Evolutionary conservation across 2,329 filamentous ascomycete species (phyloP).

Genomic region (Fusarium nygamai): DNA sequence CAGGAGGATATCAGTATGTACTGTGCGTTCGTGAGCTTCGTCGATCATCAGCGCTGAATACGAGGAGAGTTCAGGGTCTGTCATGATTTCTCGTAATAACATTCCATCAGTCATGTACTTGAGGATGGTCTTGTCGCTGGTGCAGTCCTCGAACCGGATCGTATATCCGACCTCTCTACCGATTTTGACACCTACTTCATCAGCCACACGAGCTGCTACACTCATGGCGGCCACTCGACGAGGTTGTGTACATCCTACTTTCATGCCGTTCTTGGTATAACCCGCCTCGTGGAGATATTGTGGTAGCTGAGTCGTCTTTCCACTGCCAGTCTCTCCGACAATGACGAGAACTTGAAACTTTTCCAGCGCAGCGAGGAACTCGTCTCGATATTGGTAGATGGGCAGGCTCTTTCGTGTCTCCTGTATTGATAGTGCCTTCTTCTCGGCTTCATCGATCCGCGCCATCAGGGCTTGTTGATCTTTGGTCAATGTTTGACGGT

Average conservation of each 20-base stretch:
- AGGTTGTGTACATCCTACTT: constrained; percentile 93
- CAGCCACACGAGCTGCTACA: constrained; percentile 93
- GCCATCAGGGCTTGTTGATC: constrained; percentile 83
- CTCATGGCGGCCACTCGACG: constrained; percentile 97
- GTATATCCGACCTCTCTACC: constrained; percentile 94
- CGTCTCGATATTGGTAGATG: constrained; percentile 86
- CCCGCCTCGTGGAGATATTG: constrained; percentile 94
- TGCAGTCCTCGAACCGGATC: constrained; percentile 94
- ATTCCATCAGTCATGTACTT: constrained; percentile 99
- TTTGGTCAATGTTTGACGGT: constrained; percentile 75
- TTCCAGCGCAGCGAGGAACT: constrained; percentile 86
- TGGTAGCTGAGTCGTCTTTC: constrained; percentile 94
- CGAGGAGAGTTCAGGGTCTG: constrained; percentile 81
- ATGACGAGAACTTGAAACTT: constrained; percentile 90
- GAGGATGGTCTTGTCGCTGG: constrained; percentile 87
- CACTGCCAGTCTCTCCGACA: constrained; percentile 92
- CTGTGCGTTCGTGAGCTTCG: constrained; percentile 93
- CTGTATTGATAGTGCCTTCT: constrained; percentile 87
- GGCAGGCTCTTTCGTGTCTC: constrained; percentile 91
- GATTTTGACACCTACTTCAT: constrained; percentile 90
- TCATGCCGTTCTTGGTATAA: constrained; percentile 84
- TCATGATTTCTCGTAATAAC: constrained; percentile 88
- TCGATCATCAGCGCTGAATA: constrained; percentile 96
- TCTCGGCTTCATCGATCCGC: constrained; percentile 88
- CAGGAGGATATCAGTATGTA: constrained; percentile 90